Base-by-base conservation (phyloP, 2,329 filamentous ascomycete genomes). In the Penicillium sp. region DNA sequence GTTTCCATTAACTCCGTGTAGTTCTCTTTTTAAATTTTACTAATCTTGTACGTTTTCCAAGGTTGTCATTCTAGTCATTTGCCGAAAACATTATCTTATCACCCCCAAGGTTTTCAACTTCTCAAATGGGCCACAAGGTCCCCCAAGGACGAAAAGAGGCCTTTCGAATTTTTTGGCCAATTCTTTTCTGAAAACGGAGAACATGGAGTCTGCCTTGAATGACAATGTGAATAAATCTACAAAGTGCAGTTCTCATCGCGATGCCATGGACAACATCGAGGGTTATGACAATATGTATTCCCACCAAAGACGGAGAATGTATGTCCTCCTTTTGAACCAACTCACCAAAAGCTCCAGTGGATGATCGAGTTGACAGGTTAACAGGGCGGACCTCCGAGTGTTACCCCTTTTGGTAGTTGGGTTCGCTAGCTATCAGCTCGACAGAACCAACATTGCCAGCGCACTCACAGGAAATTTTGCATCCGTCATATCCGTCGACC, bases 391-490 rank as follows among this genome's bases (percentile, higher is more conserved):
- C 58, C 67, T 69, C 8, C 76, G 76, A 0, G 79, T 84, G 2
- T 71, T 84, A 0, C 77, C 79, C 0, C 69, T 83, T 0, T 74
- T 84, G 1, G 76, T 80, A 40, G 70, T 83, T 1, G 81, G 80
- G 0, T 71, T 84, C 2, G 71, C 82, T 1, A 78, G 80, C 42
- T 81, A 83, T 59, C 81, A 83, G 63, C 68, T 83, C 0, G 81
- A 84, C 58, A 78, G 81, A 27, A 82, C 81, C 73, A 83, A 83
- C 56, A 71, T 83, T 8, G 79, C 78, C 17, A 82, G 79, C 59
- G 80, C 80, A 8, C 67, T 83, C 0, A 83, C 81, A 0, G 80
- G 75, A 5, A 78, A 78, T 0, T 80, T 83, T 46, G 77, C 78
- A 1, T 66, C 69, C 3, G 73, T 77, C 37, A 78, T 82, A 31